These are phyloP conservation scores for Prunus dulcis DNA, from an alignment of 306 rosid genomes.

Conservation along the genomic window DNA sequence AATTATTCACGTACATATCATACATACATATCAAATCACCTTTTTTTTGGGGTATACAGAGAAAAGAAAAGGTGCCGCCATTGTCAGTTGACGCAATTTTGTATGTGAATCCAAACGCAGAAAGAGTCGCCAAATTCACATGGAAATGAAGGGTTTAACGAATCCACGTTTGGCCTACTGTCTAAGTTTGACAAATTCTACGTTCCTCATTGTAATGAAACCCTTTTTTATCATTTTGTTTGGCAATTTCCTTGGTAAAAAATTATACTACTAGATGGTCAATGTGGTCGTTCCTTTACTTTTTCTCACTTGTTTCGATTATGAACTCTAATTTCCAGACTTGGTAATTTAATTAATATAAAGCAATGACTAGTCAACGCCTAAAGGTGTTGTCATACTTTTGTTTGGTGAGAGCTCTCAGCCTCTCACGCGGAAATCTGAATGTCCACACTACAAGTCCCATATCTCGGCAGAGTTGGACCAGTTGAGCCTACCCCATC, in stretches of 20 bases:
- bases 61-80: no score
- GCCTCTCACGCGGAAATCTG: background rate
- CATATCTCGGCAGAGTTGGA: conserved; percentile 25
- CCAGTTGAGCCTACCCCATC: background rate
- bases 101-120: background rate
- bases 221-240: background rate
- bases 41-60: no score
- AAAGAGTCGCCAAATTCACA: background rate
- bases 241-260: background rate
- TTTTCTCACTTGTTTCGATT: background rate
- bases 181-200: conserved; percentile 23
- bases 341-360: background rate
- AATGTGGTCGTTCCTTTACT: background rate
- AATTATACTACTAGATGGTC: background rate
- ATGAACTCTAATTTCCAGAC: background rate
- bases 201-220: background rate
- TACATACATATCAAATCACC: no score
- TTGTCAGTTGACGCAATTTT: no score
- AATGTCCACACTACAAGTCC: conserved; percentile 8
- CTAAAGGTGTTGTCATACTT: background rate
- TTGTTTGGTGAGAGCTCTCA: background rate
- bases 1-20: no score
- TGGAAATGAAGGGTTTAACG: background rate
- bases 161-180: background rate
- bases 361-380: background rate